Conservation (phyloP, 371 early-diverging fungal genomes). For the Mortierella sp. region DNA sequence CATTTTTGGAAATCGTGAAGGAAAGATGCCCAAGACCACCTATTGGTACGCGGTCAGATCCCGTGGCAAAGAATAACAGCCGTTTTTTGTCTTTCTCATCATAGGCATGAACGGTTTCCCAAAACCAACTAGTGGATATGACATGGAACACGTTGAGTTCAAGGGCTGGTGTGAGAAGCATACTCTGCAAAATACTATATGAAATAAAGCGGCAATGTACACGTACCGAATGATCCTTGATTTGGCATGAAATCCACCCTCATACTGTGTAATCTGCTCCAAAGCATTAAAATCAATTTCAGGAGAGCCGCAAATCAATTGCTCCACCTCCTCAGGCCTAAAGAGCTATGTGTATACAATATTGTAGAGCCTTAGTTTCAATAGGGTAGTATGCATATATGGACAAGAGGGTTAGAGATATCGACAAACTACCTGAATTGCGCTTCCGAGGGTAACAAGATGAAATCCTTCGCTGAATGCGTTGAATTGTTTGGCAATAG, state of each 20-base stretch:
- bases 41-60: constrained; percentile 97
- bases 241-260: constrained; percentile 83
- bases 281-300: constrained; percentile 90
- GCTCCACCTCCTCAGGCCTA: constrained; percentile 95
- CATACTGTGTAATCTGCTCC: constrained; percentile 88
- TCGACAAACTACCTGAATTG: constrained; percentile 68
- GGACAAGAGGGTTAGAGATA: neutral
- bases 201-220: constrained; percentile 6
- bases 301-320: constrained; percentile 94
- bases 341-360: constrained; percentile 68
- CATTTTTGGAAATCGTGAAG: constrained; percentile 98
- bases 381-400: neutral
- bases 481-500: constrained; percentile 83
- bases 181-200: neutral
- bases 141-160: neutral
- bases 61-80: constrained; percentile 97
- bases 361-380: neutral
- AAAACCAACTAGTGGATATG: constrained; percentile 78
- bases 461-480: constrained; percentile 94
- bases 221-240: constrained; percentile 73
- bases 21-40: constrained; percentile 91
- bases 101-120: constrained; percentile 93
- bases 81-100: constrained; percentile 88
- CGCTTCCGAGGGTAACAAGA: constrained; percentile 86
- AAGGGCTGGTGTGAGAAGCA: neutral